Evolutionary conservation across 164 flowering plant genomes (phyloP).

Genomic region (Piper betle): DNA sequence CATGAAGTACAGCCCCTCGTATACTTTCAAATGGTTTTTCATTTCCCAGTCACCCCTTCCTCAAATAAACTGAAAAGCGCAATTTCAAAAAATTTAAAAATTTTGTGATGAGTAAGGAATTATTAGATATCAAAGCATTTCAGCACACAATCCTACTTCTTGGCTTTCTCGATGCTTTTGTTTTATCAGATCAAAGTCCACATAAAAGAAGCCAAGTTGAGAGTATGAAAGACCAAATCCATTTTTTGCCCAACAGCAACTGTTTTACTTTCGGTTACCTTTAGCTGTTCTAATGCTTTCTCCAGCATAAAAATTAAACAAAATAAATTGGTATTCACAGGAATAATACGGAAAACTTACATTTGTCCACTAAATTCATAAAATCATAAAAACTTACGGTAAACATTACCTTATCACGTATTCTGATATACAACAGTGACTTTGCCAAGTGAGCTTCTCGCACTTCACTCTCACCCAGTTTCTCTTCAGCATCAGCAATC

Average conservation of each 20-base stretch:
- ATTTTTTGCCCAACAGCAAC: slow-evolving; percentile 98
- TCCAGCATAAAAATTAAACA: slow-evolving; percentile 30
- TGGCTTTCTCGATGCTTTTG: slow-evolving; percentile 5
- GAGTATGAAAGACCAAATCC: slow-evolving; percentile 32
- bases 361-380: neutral
- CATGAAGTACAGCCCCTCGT: slow-evolving; percentile 93
- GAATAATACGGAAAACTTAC: too few relatives aligned
- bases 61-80: slow-evolving; percentile 62
- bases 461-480: slow-evolving; percentile 97
- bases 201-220: too few relatives aligned
- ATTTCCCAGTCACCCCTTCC: slow-evolving; percentile 99
- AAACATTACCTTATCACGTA: slow-evolving; percentile 65
- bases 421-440: slow-evolving; percentile 68
- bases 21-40: slow-evolving; percentile 92
- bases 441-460: slow-evolving; percentile 95
- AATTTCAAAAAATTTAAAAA: slow-evolving; percentile 2
- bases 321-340: neutral
- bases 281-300: slow-evolving; percentile 86
- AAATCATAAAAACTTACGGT: neutral
- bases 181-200: too few relatives aligned
- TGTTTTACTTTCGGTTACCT: slow-evolving; percentile 84
- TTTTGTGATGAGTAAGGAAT: neutral
- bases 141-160: slow-evolving; percentile 42
- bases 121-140: neutral
- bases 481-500: slow-evolving; percentile 97